These are phyloP conservation scores for Tylopilus rubrobrunneus DNA, from an alignment of 768 basidiomycete genomes.

Conservation along the genomic window DNA sequence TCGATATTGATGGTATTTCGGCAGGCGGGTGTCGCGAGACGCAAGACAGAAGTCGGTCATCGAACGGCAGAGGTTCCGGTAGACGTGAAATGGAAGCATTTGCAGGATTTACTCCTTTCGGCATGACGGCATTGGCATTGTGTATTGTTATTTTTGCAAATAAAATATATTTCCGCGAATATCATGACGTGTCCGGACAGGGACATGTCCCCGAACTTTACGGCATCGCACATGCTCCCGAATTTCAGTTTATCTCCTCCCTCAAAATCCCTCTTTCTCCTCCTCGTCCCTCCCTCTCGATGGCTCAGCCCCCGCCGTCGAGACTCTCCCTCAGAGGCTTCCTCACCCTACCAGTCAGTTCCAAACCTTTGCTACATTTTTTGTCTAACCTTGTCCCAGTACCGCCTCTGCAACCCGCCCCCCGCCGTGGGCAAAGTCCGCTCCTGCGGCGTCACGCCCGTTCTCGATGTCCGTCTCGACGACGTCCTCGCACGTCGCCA, in stretches of 20 bases:
- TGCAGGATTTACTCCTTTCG: too few species aligned
- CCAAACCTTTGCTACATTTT: neutral
- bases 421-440: slow-evolving; percentile 65
- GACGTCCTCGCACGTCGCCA: slow-evolving; percentile 75
- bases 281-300: neutral
- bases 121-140: neutral
- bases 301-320: slow-evolving; percentile 29
- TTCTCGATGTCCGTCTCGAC: slow-evolving; percentile 64
- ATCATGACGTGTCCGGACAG: neutral
- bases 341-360: neutral
- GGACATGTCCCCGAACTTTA: neutral
- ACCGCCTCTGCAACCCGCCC: slow-evolving; percentile 63
- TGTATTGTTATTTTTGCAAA: neutral
- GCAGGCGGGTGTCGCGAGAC: slow-evolving; percentile 78
- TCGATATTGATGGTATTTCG: neutral
- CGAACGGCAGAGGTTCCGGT: slow-evolving; percentile 55
- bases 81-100: neutral
- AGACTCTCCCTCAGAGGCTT: slow-evolving; percentile 29
- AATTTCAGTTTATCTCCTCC: neutral
- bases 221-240: neutral
- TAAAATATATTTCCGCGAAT: too few species aligned
- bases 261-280: neutral
- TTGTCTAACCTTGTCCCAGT: slow-evolving; percentile 11
- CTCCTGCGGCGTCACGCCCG: slow-evolving; percentile 64
- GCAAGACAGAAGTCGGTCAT: slow-evolving; percentile 75